Percentiles rank a stretch among this genome's conserved stretches.
Conservation (phyloP, 73 alveolate species). For the Symbiodinium pilosum region DNA sequence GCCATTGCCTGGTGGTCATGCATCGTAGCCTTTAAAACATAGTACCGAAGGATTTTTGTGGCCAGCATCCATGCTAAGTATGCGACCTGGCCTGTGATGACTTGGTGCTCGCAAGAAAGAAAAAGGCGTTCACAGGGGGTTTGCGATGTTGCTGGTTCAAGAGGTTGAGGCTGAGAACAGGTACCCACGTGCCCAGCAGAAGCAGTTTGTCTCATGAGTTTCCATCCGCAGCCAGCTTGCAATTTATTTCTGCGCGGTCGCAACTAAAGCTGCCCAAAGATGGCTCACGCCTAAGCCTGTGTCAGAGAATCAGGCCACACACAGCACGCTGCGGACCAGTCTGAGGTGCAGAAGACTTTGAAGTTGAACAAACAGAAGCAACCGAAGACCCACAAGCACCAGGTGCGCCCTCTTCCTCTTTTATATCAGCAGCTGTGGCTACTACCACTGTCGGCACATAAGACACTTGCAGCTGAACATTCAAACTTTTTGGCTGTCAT, state of each 20-base stretch:
- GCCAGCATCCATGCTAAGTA: neutral
- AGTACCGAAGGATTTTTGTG: neutral
- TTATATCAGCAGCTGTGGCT: neutral
- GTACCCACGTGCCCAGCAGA: too few relatives aligned
- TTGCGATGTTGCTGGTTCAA: too few relatives aligned
- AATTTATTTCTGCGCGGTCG: too few relatives aligned
- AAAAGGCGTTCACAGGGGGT: neutral
- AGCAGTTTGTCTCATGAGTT: too few relatives aligned
- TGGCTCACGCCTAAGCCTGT: too few relatives aligned
- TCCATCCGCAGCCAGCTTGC: too few relatives aligned
- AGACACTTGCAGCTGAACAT: neutral
- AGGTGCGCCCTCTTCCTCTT: neutral
- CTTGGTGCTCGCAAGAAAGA: neutral
- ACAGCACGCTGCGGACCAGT: too few relatives aligned
- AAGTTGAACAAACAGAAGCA: conserved; percentile 8
- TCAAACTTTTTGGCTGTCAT: neutral
- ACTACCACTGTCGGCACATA: too few relatives aligned
- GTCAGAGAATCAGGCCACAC: too few relatives aligned
- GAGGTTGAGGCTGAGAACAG: too few relatives aligned
- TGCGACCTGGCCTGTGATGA: neutral
- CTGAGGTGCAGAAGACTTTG: conserved; percentile 1
- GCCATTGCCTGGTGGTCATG: neutral
- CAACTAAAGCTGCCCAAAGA: too few relatives aligned
- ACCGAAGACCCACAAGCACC: neutral
- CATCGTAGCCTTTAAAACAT: neutral